Evolutionary conservation across 306 rosid species (phyloP), one percentile per base, ranked within the genome.

Genomic region (Chamaecrista fasciculata): DNA sequence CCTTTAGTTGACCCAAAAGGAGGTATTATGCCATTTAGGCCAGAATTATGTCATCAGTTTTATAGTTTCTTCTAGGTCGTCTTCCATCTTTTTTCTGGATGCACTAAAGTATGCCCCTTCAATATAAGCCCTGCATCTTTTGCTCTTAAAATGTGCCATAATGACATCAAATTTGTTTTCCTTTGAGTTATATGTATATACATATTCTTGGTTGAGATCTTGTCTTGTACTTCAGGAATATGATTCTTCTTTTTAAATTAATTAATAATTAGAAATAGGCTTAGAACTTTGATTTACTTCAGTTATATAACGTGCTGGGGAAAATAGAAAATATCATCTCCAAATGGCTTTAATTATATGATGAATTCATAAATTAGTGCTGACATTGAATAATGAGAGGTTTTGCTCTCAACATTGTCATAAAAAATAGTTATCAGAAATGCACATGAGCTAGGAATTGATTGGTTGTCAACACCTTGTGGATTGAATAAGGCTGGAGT

Each of bases 371-470:
- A 28, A 56, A 15, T 11, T 34, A 5, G 20, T 39, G 7, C 5
- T 14, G 18, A 21, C 12, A 61, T 5, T 39, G 20, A 39, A 21
- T 37, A 18, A 37, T 20, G 29, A 12, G 18, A 62, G 50, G 19
- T 39, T 62, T 61, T 55, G 50, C 14, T 62, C 28, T 34, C 47
- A 2, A 8, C 29, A 34, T 36, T 60, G 66, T 33, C 14, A 36
- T 19, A 10, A 39, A 20, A 39, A 40, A 11, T 6, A 20, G 14
- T 21, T 12, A 62, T 62, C 11, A n/a, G 34, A 40, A 21, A 20
- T 62, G 37, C 4, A 21, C 9, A 8, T 63, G 39, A 63, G 69
- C 24, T 37, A 63, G 33, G 59, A 52, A 52, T 24, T 64, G 55
- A 64, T 10, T 44, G 24, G 39, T 44, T 44, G 36, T 64, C 40